These are phyloP conservation scores for Hanseniaspora lindneri DNA, from an alignment of 805 yeast species.

Conservation along the genomic window DNA sequence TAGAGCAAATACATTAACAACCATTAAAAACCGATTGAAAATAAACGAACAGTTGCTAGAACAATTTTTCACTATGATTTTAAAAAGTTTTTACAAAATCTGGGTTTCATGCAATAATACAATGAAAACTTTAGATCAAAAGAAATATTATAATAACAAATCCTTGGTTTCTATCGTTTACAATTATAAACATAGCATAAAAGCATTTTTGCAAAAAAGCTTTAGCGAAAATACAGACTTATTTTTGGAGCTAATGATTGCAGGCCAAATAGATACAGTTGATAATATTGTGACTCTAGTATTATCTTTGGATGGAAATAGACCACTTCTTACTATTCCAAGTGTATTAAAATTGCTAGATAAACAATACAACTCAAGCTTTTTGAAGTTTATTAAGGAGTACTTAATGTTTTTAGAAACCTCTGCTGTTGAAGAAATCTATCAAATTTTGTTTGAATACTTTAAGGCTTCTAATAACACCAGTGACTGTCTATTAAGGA, in stretches of 20 bases:
- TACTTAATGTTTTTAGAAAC: slow-evolving; percentile 58
- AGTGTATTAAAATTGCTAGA: slow-evolving; percentile 34
- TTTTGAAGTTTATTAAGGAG: slow-evolving; percentile 39
- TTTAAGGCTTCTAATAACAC: slow-evolving; percentile 38
- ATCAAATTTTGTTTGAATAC: slow-evolving; percentile 46
- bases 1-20: not conserved
- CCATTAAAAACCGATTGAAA: slow-evolving; percentile 28
- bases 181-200: slow-evolving; percentile 57
- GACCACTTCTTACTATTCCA: slow-evolving; percentile 64
- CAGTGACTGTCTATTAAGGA: not conserved
- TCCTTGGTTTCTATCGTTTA: slow-evolving; percentile 27
- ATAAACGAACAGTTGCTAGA: slow-evolving; percentile 44
- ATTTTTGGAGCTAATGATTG: not conserved
- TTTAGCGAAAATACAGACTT: slow-evolving; percentile 26
- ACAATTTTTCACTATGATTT: slow-evolving; percentile 52
- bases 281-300: slow-evolving; percentile 31
- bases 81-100: slow-evolving; percentile 42
- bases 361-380: not conserved
- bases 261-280: not conserved
- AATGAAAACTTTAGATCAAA: slow-evolving; percentile 27
- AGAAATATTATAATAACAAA: slow-evolving; percentile 30
- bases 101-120: slow-evolving; percentile 43
- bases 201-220: slow-evolving; percentile 50
- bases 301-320: slow-evolving; percentile 76
- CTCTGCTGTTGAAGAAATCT: slow-evolving; percentile 72